These are phyloP conservation scores for Dioszegia crocea DNA, from an alignment of 768 basidiomycete species.

Conservation along the genomic window DNA sequence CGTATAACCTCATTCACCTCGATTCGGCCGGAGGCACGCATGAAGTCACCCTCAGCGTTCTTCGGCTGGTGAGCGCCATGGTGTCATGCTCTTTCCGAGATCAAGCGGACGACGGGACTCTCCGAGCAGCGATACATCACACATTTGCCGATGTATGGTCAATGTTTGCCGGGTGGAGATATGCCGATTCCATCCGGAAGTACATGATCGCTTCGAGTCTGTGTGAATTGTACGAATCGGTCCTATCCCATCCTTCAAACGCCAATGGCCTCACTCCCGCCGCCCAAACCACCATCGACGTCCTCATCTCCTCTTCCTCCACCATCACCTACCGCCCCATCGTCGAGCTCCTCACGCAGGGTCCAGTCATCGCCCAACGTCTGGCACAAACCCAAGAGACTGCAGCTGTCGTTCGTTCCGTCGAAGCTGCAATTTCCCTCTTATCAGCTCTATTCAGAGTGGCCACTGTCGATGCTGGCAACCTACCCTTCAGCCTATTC, in stretches of 20 bases:
- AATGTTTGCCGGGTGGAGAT: slow-evolving; percentile 80
- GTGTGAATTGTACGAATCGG: slow-evolving; percentile 62
- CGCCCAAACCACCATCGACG: slow-evolving; percentile 57
- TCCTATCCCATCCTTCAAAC: slow-evolving; percentile 53
- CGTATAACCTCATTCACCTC: slow-evolving; percentile 60
- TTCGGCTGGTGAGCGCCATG: slow-evolving; percentile 60
- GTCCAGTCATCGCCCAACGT: slow-evolving; percentile 58
- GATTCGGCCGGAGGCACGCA: slow-evolving; percentile 65
- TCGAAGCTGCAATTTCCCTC: slow-evolving; percentile 22
- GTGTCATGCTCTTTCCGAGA: slow-evolving; percentile 69
- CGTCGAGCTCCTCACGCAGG: slow-evolving; percentile 64
- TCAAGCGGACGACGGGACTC: slow-evolving; percentile 62
- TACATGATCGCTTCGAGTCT: slow-evolving; percentile 75
- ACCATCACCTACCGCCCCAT: slow-evolving; percentile 77
- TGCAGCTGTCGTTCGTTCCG: slow-evolving; percentile 15
- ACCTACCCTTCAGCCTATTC: slow-evolving; percentile 25
- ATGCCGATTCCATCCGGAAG: slow-evolving; percentile 70
- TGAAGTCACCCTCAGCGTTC: slow-evolving; percentile 59
- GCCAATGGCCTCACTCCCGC: slow-evolving; percentile 14
- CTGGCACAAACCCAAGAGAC: slow-evolving; percentile 51
- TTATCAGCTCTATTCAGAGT: slow-evolving; percentile 30
- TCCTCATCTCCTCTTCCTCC: slow-evolving; percentile 68
- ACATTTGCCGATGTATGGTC: slow-evolving; percentile 86
- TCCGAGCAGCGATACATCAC: slow-evolving; percentile 63
- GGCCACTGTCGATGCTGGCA: slow-evolving; percentile 10